These are phyloP conservation scores for Calonectria henricotiae DNA, from an alignment of 2,329 filamentous ascomycete genomes.

Conservation along the genomic window DNA sequence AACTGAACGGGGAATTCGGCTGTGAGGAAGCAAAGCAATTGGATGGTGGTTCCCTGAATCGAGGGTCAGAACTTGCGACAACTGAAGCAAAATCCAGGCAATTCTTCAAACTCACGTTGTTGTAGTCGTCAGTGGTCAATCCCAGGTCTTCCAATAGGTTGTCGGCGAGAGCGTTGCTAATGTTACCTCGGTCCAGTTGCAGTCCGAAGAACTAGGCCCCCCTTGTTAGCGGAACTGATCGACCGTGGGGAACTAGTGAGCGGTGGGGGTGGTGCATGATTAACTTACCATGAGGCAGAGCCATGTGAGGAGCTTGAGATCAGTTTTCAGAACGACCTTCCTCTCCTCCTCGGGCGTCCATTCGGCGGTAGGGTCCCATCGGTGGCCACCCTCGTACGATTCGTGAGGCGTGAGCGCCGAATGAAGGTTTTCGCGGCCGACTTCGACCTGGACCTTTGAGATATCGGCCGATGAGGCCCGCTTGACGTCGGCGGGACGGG, in stretches of 20 bases:
- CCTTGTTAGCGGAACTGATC: conserved; percentile 43
- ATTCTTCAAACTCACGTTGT: conserved; percentile 60
- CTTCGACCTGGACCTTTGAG: conserved; percentile 51
- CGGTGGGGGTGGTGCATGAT: not conserved
- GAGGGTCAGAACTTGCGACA: conserved; percentile 16
- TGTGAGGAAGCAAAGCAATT: conserved; percentile 68
- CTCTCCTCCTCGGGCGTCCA: conserved; percentile 75
- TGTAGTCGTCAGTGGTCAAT: conserved; percentile 69
- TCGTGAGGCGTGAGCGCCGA: conserved; percentile 52
- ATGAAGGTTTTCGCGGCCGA: conserved; percentile 61
- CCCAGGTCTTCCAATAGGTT: conserved; percentile 72
- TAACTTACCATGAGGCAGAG: conserved; percentile 61
- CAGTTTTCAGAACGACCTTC: conserved; percentile 69
- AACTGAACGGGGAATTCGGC: conserved; percentile 38
- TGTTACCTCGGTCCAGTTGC: conserved; percentile 76
- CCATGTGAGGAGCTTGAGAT: conserved; percentile 61
- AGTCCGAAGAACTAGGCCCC: conserved; percentile 71
- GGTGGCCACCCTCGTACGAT: conserved; percentile 61
- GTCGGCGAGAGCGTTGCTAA: conserved; percentile 75
- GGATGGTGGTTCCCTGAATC: conserved; percentile 67
- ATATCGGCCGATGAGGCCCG: conserved; percentile 50
- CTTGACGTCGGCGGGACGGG: conserved; percentile 48
- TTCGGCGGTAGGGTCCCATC: conserved; percentile 59
- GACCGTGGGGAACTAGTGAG: conserved; percentile 24
- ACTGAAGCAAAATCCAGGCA: too few relatives aligned